These are phyloP conservation scores for Xylariaceae sp. DNA, from an alignment of 2,329 filamentous ascomycete genomes.

Conservation along the genomic window DNA sequence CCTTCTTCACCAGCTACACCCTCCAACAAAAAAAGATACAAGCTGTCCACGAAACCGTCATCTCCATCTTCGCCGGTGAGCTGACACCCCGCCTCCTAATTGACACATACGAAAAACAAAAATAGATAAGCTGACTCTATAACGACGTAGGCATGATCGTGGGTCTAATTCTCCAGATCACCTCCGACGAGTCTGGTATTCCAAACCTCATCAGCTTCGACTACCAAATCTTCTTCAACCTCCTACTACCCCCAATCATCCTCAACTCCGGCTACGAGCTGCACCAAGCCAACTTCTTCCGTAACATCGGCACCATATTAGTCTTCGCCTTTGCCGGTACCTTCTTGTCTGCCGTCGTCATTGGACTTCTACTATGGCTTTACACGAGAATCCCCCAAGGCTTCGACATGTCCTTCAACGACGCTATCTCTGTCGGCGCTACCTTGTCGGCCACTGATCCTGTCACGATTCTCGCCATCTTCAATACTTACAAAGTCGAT, in stretches of 20 bases:
- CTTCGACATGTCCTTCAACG: conserved; percentile 83
- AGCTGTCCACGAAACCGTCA: conserved; percentile 94
- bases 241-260: conserved; percentile 97
- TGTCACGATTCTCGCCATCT: conserved; percentile 96
- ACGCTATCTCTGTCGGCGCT: conserved; percentile 93
- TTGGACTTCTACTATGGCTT: conserved; percentile 81
- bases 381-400: conserved; percentile 85
- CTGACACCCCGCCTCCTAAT: conserved; percentile 3
- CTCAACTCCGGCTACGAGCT: conserved; percentile 94
- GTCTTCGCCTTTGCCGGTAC: conserved; percentile 97
- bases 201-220: conserved; percentile 92
- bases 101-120: not conserved
- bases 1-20: conserved; percentile 95
- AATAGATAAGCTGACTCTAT: conserved; percentile 10
- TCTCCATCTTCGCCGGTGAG: conserved; percentile 91
- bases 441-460: conserved; percentile 96
- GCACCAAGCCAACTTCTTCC: conserved; percentile 98
- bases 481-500: conserved; percentile 99
- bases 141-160: conserved; percentile 79
- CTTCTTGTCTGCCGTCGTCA: conserved; percentile 93
- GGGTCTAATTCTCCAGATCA: conserved; percentile 80
- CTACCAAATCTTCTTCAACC: conserved; percentile 99
- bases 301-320: conserved; percentile 93
- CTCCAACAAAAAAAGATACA: conserved; percentile 96
- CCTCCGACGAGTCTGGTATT: conserved; percentile 75